Conservation (phyloP, 306 rosid species). For the Lagenaria siceraria region DNA sequence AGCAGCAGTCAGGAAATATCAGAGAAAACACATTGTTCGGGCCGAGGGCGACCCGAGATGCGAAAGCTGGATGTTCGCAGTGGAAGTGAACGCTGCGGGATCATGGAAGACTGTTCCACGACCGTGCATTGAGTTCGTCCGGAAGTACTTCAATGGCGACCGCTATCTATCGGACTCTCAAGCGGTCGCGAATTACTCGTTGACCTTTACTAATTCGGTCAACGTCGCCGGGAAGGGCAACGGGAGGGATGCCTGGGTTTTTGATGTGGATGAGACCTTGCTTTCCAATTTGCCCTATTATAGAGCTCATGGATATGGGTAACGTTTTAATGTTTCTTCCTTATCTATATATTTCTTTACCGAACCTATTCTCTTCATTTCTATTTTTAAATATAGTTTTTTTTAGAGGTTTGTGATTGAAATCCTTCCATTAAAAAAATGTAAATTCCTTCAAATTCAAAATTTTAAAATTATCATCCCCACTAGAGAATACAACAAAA, state of each 20-base stretch:
- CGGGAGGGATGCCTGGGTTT: constrained; percentile 73
- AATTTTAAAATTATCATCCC: too few relatives aligned
- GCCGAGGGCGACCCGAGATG: background rate
- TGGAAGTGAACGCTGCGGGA: constrained; percentile 69
- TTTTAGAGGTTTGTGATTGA: too few relatives aligned
- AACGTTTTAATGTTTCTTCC: background rate
- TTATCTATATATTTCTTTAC: too few relatives aligned
- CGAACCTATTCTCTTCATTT: too few relatives aligned
- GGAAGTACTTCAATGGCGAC: constrained; percentile 41
- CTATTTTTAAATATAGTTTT: too few relatives aligned
- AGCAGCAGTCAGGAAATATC: constrained; percentile 14
- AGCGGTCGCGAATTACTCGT: constrained; percentile 20
- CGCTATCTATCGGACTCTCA: constrained; percentile 36
- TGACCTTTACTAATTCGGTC: constrained; percentile 26
- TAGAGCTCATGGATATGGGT: constrained; percentile 50
- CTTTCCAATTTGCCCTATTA: constrained; percentile 65
- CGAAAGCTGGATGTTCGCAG: constrained; percentile 76
- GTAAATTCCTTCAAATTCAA: too few relatives aligned
- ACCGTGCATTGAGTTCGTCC: constrained; percentile 32
- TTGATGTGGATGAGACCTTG: constrained; percentile 78
- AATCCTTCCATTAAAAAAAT: too few relatives aligned
- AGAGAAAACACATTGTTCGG: constrained; percentile 4
- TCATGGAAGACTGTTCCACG: constrained; percentile 40
- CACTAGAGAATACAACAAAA: too few relatives aligned
- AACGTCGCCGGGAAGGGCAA: constrained; percentile 23